Evolutionary conservation across 2,329 filamentous ascomycete species (phyloP).

Genomic region (Paecilomyces dactylethromorphus): DNA sequence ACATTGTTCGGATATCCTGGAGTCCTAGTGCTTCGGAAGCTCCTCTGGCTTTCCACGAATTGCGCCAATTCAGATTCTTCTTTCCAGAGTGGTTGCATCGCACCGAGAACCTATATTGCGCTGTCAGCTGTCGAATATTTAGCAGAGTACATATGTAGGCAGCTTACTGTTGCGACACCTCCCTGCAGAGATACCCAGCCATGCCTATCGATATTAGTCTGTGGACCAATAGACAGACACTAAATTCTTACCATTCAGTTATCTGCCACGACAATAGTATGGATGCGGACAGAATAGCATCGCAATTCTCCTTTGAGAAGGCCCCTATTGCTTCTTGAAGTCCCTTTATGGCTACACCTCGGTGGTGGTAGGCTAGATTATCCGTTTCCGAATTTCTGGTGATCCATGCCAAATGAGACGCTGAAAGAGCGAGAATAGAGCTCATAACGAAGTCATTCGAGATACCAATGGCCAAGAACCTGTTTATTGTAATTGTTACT

Average conservation of each 20-base stretch:
- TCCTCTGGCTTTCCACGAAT: slow-evolving; percentile 35
- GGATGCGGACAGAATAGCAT: slow-evolving; percentile 86
- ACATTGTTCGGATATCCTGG: slow-evolving; percentile 19
- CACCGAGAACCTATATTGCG: slow-evolving; percentile 64
- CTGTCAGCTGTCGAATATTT: slow-evolving; percentile 1
- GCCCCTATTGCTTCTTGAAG: slow-evolving; percentile 78
- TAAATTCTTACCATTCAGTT: slow-evolving; percentile 73
- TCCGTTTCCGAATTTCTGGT: slow-evolving; percentile 79
- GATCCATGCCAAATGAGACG: slow-evolving; percentile 85
- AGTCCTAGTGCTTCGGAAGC: slow-evolving; percentile 27
- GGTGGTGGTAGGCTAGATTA: slow-evolving; percentile 84
- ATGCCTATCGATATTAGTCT: slow-evolving; percentile 54
- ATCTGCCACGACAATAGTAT: slow-evolving; percentile 93
- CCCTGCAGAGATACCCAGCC: slow-evolving; percentile 91
- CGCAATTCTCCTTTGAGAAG: slow-evolving; percentile 80
- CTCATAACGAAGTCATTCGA: slow-evolving; percentile 89
- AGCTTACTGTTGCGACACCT: slow-evolving; percentile 75
- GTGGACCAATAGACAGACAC: slow-evolving; percentile 10
- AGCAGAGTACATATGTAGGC: not conserved
- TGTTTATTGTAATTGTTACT: slow-evolving; percentile 32
- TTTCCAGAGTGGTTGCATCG: slow-evolving; percentile 81
- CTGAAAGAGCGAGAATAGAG: slow-evolving; percentile 85
- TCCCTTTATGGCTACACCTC: slow-evolving; percentile 76
- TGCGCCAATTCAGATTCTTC: slow-evolving; percentile 64
- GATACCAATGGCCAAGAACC: slow-evolving; percentile 75